These are phyloP conservation scores for Apiospora kogelbergensis DNA, from an alignment of 2,329 filamentous ascomycete species.

Conservation along the genomic window DNA sequence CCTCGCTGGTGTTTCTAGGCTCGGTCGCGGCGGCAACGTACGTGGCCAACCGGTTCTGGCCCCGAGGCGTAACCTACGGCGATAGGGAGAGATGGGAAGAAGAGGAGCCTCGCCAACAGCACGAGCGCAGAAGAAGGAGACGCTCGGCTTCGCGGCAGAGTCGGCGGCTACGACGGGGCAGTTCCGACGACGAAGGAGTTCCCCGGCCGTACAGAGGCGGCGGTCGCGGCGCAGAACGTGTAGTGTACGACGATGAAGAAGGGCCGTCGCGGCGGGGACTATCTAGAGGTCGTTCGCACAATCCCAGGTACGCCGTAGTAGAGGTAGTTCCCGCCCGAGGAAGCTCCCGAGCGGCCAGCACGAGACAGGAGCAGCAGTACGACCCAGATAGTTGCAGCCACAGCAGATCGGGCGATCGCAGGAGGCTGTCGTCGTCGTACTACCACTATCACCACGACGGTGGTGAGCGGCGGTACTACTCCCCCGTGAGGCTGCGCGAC, in stretches of 20 bases:
- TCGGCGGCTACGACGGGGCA: background rate
- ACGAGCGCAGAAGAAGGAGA: background rate
- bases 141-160: background rate
- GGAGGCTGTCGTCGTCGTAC: background rate
- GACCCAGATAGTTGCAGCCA: background rate
- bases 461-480: background rate
- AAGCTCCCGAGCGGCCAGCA: background rate
- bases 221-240: background rate
- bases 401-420: background rate
- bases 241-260: background rate
- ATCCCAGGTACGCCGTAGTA: background rate
- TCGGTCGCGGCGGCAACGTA: conserved; percentile 37
- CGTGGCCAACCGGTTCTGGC: conserved; percentile 38
- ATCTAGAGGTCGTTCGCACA: background rate
- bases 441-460: background rate
- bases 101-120: conserved; percentile 12
- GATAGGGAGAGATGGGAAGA: conserved; percentile 38
- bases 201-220: background rate
- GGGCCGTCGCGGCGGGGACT: background rate
- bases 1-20: conserved; percentile 38
- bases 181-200: background rate
- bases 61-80: conserved; percentile 37
- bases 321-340: too few species aligned
- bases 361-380: background rate
- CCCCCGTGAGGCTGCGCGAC: background rate